Base-by-base conservation (phyloP, 1,139 yeast genomes). In the Geotrichum fermentans region DNA sequence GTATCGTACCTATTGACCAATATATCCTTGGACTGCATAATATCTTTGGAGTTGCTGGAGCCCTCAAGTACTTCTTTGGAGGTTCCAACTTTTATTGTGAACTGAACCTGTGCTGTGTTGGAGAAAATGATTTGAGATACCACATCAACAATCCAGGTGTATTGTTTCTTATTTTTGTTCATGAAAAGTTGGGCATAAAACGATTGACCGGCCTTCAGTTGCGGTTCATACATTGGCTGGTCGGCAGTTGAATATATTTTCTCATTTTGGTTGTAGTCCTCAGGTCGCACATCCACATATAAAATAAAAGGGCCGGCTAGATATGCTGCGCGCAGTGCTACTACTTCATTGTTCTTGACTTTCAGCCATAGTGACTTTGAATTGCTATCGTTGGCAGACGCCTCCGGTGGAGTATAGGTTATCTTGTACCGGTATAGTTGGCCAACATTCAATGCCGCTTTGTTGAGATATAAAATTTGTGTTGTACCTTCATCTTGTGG, bases 251-350 rank as follows among this genome's bases (percentile, higher is more conserved):
- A 73, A 56, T 77, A 79, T 1, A 70, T 68, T 55, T 82, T 82
- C 42, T 72, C 68, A 22, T 75, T 69, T 53, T 78, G 82, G 48
- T 79, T 74, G 61, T 80, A 92, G 28, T 78, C 84, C 8, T 69
- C 77, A 0, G 86, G 74, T 44, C 82, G 69, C 46, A 94, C 81
- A 65, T 92, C 97, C 20, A 83, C 92, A 60, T 90, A 92, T 2
- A 92, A 64, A n/a, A 85, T 77, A 61, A 80, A 90, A 0, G 98
- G 98, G 0, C 97, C 98, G 38, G 89, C 82, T 22, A 92, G 69
- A 61, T 83, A 87, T 0, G 96, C 96, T 0, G 97, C 96, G 42
- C 97, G 68, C 58, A 86, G 68, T 0, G 96, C 80, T 10, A 86
- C 65, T 50, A 81, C 79, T 59, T 88, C 96, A 4, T 72, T 73